Base-by-base conservation (phyloP, 2,329 filamentous ascomycete species). In the Lecanoromycetidae sp. region DNA sequence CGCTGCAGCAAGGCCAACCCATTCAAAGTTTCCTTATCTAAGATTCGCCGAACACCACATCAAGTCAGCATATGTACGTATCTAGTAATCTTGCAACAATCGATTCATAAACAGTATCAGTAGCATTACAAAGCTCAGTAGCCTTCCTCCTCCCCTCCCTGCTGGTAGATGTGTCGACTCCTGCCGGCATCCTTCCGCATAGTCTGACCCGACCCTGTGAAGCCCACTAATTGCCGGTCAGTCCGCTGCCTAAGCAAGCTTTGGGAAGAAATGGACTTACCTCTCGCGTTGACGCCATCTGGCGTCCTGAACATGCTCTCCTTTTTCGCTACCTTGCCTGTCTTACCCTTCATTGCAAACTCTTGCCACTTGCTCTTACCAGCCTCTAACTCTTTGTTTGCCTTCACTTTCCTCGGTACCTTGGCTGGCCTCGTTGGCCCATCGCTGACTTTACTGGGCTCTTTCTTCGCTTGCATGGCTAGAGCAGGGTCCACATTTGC, bases 221-320 rank as follows among this genome's bases (percentile, higher is more conserved):
- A 95, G 27, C 91, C 91, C 60, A 98, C 91, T 95, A 55, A 37
- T 35, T 40, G 13, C 51, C 9, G 7, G 15, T 45, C 22, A 45
- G 32, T 33, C 23, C 12, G 8, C 10, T 8, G 8, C 9, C 10
- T 8, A 12, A n/a, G n/a, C 10, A 23, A 4, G 12, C 2, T 5
- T 22, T 19, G 12, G 4, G 25, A 27, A 32, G 29, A 23, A 35
- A 35, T 36, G 43, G 43, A 51, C 74, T 56, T 69, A 94, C 88
- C 88, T 82, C 87, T 78, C 49, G 84, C 88, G 58, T 86, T 77
- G 20, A 91, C 76, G 52, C 86, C 82, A 26, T 94, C 87, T 0
- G 87, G 87, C 2, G 88, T 95, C 38, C 88, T 80, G 63, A 95
- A 95, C 88, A 95, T 95, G 72, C 87, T 94, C 40, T 94, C 86